Evolutionary conservation across 495 filamentous ascomycete species (phyloP).

Genomic region (Thozetella sp.): DNA sequence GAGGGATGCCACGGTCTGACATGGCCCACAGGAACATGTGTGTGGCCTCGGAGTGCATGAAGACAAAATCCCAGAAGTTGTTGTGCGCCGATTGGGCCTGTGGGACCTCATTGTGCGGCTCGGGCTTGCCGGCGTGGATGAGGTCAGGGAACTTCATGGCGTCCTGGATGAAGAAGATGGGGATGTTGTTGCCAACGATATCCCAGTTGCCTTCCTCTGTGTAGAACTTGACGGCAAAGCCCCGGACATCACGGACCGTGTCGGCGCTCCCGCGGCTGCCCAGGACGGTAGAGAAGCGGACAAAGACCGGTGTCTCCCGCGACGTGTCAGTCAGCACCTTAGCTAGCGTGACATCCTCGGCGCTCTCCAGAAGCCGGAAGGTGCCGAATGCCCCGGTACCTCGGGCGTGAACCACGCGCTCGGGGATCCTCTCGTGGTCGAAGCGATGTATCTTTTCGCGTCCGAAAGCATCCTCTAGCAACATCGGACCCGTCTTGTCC

Average conservation of each 20-base stretch:
- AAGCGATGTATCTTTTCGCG: conserved; percentile 86
- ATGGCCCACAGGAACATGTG: conserved; percentile 87
- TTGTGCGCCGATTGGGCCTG: conserved; percentile 68
- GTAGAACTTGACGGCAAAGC: conserved; percentile 81
- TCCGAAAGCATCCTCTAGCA: conserved; percentile 83
- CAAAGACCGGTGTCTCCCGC: conserved; percentile 76
- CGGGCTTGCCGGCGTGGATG: conserved; percentile 79
- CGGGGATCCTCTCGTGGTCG: conserved; percentile 87
- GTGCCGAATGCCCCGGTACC: conserved; percentile 83
- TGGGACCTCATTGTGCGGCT: conserved; percentile 71
- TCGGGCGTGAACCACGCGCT: conserved; percentile 87
- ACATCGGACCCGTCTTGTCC: conserved; percentile 64
- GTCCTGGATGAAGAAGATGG: conserved; percentile 74
- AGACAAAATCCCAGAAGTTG: conserved; percentile 65
- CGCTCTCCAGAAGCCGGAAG: conserved; percentile 73
- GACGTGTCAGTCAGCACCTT: conserved; percentile 79
- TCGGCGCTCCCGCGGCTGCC: conserved; percentile 78
- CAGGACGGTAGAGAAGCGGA: conserved; percentile 83
- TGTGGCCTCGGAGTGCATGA: conserved; percentile 70
- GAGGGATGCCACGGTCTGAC: conserved; percentile 78
- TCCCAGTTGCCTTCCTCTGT: conserved; percentile 63
- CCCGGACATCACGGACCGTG: conserved; percentile 80
- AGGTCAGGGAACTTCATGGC: conserved; percentile 76
- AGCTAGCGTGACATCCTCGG: conserved; percentile 69
- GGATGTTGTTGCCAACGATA: conserved; percentile 68